Conservation (phyloP, 257 asterid species). For the Echites panduratus region DNA sequence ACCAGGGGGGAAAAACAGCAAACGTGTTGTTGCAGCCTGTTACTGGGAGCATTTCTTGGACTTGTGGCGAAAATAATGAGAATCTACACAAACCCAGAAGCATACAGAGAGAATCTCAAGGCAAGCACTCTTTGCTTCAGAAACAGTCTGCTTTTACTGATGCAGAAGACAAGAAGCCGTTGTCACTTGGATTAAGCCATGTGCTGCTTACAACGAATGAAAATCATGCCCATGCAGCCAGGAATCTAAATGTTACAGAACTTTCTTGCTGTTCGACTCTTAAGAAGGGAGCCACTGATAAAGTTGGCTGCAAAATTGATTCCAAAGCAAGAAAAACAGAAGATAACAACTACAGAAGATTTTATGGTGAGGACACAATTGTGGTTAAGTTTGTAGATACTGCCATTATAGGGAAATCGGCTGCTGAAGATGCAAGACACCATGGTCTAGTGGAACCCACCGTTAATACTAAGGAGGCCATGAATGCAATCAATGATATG, state of each 20-base stretch:
- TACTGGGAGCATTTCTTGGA: slow-evolving; percentile 16
- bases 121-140: slow-evolving; percentile 17
- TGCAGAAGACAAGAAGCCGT: slow-evolving; percentile 23
- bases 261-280: slow-evolving; percentile 20
- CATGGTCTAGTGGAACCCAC: slow-evolving; percentile 94
- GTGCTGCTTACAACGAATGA: slow-evolving; percentile 22
- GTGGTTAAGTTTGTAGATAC: slow-evolving; percentile 62
- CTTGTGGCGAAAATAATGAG: slow-evolving; percentile 28
- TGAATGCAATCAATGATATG: slow-evolving; percentile 79
- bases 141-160: slow-evolving; percentile 17
- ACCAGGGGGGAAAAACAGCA: slow-evolving; percentile 32
- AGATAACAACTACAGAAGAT: slow-evolving; percentile 24
- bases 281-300: slow-evolving; percentile 18
- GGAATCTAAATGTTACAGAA: slow-evolving; percentile 16
- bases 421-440: slow-evolving; percentile 76
- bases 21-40: slow-evolving; percentile 16
- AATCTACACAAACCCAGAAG: slow-evolving; percentile 14
- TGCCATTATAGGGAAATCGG: slow-evolving; percentile 67
- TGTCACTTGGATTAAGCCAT: slow-evolving; percentile 22
- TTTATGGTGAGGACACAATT: slow-evolving; percentile 41
- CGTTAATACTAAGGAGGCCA: slow-evolving; percentile 76
- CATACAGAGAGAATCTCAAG: slow-evolving; percentile 13
- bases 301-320: slow-evolving; percentile 14
- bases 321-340: slow-evolving; percentile 19
- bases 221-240: slow-evolving; percentile 3